phyloP scores from a whole-genome alignment of 495 filamentous ascomycete species.

The Filosporella fistucella region DNA sequence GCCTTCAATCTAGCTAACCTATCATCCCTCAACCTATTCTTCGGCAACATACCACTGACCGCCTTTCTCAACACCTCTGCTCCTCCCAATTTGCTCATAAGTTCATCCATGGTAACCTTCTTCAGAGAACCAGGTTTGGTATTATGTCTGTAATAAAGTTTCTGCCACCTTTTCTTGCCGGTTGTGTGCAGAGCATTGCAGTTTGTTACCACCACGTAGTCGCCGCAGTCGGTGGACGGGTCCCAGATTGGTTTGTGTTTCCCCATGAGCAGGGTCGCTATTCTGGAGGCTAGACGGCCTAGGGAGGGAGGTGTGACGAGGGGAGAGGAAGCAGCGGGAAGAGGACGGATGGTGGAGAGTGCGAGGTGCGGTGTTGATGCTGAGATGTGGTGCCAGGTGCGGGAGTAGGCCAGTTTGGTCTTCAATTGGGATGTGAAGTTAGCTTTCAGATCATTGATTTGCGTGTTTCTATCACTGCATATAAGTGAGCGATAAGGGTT shows the following conservation, averaged over 20 bases:
- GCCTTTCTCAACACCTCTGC: slow-evolving; percentile 89
- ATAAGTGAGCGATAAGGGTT: not conserved
- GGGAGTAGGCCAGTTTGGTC: slow-evolving; percentile 95
- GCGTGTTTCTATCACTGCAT: no score
- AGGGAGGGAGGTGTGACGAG: slow-evolving; percentile 63
- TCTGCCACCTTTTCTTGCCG: slow-evolving; percentile 87
- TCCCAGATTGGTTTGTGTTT: slow-evolving; percentile 99
- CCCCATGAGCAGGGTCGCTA: slow-evolving; percentile 91
- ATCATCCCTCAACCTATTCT: slow-evolving; percentile 86
- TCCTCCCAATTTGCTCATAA: slow-evolving; percentile 92
- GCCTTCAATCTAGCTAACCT: slow-evolving; percentile 87
- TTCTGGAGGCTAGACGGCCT: slow-evolving; percentile 85
- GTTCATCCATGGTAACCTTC: slow-evolving; percentile 86
- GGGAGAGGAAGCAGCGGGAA: slow-evolving; percentile 36
- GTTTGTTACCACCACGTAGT: slow-evolving; percentile 92
- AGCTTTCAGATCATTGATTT: slow-evolving; percentile 5
- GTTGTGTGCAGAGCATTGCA: slow-evolving; percentile 85
- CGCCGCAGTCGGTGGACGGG: slow-evolving; percentile 93
- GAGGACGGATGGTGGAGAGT: slow-evolving; percentile 43
- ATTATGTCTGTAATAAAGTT: slow-evolving; percentile 91
- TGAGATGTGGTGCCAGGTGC: slow-evolving; percentile 89
- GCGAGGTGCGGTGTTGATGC: slow-evolving; percentile 49
- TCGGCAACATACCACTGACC: slow-evolving; percentile 94
- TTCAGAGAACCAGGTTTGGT: slow-evolving; percentile 84
- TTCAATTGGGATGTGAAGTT: slow-evolving; percentile 29